Evolutionary conservation across 2,329 filamentous ascomycete species (phyloP), one percentile per base, ranked within the genome.

Genomic region (Talaromyces sp.): DNA sequence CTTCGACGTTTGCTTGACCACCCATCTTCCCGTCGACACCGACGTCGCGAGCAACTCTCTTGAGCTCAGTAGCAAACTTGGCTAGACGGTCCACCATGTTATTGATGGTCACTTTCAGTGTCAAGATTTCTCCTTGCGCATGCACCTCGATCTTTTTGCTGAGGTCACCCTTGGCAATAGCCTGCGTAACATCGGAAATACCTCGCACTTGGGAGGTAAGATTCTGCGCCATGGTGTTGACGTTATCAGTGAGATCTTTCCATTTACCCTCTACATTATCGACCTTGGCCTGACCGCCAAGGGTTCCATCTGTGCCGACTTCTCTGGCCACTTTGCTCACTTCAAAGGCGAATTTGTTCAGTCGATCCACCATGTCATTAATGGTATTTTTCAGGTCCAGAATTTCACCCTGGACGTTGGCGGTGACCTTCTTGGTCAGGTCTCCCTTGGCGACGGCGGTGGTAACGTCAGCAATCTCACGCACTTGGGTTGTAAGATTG

Each of bases 1-100:
- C 92, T 63, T 90, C 89, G 53, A 96, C 89, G 73, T 96, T 92
- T 62, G 93, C 93, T 74, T 97, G 93, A n/a, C 92, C 93, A 68
- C 93, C 93, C 88, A 97, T 96, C 80, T 96, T 96, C 64, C 93
- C 93, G 70, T 96, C 92, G 58, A 96, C 93, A 66, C 93, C 93
- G 66, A 97, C 93, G 72, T 97, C 93, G 71, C 93, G 92, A 62
- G 93, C 93, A 27, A 97, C 93, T 65, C 91, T 85, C 78, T 96
- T 94, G 66, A 97, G 89, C 71, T 96, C 92, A 68, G 95, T 91
- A 62, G 92, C 96, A 85, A 96, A 97, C 67, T 92, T 92, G 61
- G 94, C 94, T 56, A 97, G 79, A 62, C 93, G 87, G 70, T 92
- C 92, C 64, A 97, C 93, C 93, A 96, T 96, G 84, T 96, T 93